These are phyloP conservation scores for Leishmania amazonensis DNA, from an alignment of 208 protist genomes.

Conservation along the genomic window DNA sequence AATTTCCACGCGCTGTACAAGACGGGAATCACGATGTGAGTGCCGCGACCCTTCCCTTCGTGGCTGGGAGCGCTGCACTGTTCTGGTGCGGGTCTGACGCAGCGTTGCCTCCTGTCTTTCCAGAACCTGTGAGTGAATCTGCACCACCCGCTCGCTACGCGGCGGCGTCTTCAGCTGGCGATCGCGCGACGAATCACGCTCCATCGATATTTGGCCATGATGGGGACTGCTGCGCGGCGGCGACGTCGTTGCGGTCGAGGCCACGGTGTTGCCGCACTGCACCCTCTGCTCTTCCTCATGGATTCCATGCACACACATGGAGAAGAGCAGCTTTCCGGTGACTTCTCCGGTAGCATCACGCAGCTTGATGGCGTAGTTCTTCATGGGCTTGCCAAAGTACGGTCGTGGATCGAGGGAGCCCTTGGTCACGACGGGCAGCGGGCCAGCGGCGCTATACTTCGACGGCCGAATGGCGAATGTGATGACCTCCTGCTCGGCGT, in stretches of 20 bases:
- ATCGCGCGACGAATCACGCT: constrained; percentile 23
- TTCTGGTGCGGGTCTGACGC: not conserved
- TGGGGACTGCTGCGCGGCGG: not conserved
- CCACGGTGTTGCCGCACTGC: not conserved
- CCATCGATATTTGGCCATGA: not conserved
- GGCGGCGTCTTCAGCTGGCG: constrained; percentile 14
- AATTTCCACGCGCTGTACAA: constrained; percentile 35
- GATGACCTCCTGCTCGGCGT: constrained; percentile 55
- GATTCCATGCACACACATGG: constrained; percentile 53
- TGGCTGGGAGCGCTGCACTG: not conserved
- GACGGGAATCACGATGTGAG: not conserved
- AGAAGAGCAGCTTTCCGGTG: constrained; percentile 82
- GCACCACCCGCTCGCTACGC: not conserved
- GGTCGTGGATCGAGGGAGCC: constrained; percentile 71
- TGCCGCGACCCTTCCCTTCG: not conserved
- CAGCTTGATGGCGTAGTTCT: constrained; percentile 90
- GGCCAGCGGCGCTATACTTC: constrained; percentile 42
- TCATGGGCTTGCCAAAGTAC: constrained; percentile 68
- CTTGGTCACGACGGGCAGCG: constrained; percentile 71
- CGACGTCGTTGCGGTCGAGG: not conserved
- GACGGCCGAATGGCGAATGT: constrained; percentile 68
- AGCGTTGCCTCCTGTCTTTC: too few species aligned
- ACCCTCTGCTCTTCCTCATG: constrained; percentile 6
- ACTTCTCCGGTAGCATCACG: constrained; percentile 63
- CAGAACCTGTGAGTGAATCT: too few species aligned